phyloP scores from a whole-genome alignment of 352 stramenopile species.

The Pythium monospermum region DNA sequence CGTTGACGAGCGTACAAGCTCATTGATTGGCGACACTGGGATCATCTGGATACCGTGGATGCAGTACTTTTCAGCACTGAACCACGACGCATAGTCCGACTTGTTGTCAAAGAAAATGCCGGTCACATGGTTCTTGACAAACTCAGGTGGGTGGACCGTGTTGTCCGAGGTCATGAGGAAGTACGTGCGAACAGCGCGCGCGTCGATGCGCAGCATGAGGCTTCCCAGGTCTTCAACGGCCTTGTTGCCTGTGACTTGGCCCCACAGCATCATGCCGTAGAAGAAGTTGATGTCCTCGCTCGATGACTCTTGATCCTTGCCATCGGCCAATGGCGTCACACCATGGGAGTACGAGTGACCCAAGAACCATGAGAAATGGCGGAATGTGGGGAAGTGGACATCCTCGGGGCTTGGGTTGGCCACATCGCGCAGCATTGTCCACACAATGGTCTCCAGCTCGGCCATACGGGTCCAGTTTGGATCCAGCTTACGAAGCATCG shows the following conservation, averaged over 20 bases:
- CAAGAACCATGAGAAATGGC: constrained; percentile 75
- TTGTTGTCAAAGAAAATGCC: constrained; percentile 84
- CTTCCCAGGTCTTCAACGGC: constrained; percentile 62
- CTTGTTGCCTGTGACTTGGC: constrained; percentile 45
- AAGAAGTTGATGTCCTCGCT: constrained; percentile 80
- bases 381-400: constrained; percentile 56
- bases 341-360: constrained; percentile 73
- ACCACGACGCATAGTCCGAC: constrained; percentile 70
- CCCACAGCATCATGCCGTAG: constrained; percentile 79
- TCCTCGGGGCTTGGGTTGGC: constrained; percentile 52
- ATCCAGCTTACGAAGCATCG: constrained; percentile 60
- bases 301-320: constrained; percentile 73
- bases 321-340: constrained; percentile 46
- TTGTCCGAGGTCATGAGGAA: constrained; percentile 61
- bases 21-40: constrained; percentile 61
- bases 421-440: constrained; percentile 67
- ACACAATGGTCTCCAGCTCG: constrained; percentile 55
- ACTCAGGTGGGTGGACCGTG: constrained; percentile 53
- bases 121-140: constrained; percentile 67
- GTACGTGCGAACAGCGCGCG: constrained; percentile 55
- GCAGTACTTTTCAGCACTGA: constrained; percentile 53
- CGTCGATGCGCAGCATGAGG: constrained; percentile 69
- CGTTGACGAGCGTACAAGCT: constrained; percentile 47
- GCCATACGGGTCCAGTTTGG: constrained; percentile 49
- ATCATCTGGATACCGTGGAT: constrained; percentile 85